Evolutionary conservation across 495 filamentous ascomycete genomes (phyloP).

Genomic region (Pyrenopolyporus hunteri): DNA sequence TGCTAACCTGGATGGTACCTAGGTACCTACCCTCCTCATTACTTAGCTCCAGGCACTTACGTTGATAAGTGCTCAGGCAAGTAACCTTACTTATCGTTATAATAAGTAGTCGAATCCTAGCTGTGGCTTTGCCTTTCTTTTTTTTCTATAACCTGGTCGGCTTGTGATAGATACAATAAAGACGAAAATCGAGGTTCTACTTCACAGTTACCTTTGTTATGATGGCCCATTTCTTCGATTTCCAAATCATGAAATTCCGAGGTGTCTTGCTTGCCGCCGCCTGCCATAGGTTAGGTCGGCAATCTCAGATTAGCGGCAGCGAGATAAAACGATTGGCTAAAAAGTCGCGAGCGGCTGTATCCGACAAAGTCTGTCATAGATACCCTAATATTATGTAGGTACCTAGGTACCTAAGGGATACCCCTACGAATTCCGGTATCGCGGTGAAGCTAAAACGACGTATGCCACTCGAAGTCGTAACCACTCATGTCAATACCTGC

Average conservation of each 20-base stretch:
- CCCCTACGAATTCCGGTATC: background rate
- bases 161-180: background rate
- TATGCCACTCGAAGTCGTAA: too few species aligned
- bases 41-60: background rate
- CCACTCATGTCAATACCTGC: background rate
- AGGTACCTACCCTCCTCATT: background rate
- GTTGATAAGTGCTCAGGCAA: background rate
- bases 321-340: constrained; percentile 32
- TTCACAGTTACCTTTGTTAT: too few species aligned
- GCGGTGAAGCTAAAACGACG: too few species aligned
- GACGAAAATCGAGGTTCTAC: background rate
- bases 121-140: too few species aligned
- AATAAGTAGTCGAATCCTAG: too few species aligned
- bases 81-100: too few species aligned
- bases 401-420: too few species aligned
- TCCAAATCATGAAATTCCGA: background rate
- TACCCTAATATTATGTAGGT: too few species aligned
- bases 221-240: background rate
- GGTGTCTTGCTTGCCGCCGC: background rate
- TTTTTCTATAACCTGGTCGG: too few species aligned
- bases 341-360: constrained; percentile 17
- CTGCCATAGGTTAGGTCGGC: constrained; percentile 2
- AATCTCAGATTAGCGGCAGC: constrained; percentile 21
- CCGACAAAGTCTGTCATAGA: background rate
- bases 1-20: too few species aligned